Evolutionary conservation across 257 asterid genomes (phyloP).

Genomic region (Prunella vulgaris): DNA sequence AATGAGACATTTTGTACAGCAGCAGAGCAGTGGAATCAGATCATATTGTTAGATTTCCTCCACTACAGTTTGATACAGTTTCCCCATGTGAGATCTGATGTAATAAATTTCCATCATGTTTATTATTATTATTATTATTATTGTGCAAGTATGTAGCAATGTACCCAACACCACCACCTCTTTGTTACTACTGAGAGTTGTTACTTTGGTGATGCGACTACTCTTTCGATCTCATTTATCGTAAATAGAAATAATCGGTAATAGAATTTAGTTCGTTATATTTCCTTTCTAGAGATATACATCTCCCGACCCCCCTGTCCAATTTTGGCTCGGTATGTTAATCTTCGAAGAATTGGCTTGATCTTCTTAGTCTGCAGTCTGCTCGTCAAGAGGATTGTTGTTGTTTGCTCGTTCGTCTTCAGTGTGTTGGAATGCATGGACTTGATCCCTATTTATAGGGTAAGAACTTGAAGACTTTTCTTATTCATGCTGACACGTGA

Average conservation of each 20-base stretch:
- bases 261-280: not conserved
- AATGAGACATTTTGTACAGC: conserved; percentile 8
- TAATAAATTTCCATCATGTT: not conserved
- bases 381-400: no score
- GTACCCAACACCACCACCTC: not conserved
- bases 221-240: not conserved
- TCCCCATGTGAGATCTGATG: conserved; percentile 13
- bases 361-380: no score
- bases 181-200: not conserved
- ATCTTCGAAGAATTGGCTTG: no score
- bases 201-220: not conserved
- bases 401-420: no score
- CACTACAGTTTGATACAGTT: not conserved
- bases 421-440: no score
- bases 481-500: no score
- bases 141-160: not conserved
- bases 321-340: no score
- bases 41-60: not conserved
- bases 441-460: no score
- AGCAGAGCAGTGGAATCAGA: not conserved
- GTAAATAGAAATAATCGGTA: no score
- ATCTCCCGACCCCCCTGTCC: no score
- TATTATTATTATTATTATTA: not conserved
- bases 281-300: no score
- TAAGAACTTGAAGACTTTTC: no score